These are phyloP conservation scores for Xylaria sp. DNA, from an alignment of 2,329 filamentous ascomycete species.

Conservation along the genomic window DNA sequence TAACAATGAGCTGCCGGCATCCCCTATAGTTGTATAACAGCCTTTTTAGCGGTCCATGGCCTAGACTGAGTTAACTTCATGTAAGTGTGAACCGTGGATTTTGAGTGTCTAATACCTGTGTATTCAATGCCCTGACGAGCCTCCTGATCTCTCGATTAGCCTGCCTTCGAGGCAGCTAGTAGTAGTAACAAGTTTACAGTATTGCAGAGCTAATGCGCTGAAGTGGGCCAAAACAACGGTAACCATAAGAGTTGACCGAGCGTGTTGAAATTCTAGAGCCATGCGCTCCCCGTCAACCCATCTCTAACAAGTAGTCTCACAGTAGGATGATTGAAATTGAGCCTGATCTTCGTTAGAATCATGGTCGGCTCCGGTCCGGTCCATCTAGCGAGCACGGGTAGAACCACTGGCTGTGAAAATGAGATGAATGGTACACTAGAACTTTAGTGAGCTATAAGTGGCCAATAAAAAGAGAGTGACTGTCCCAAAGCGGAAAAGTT, in stretches of 20 bases:
- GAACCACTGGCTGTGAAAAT: slow-evolving; percentile 5
- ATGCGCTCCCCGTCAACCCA: slow-evolving; percentile 18
- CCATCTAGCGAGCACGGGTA: slow-evolving; percentile 16
- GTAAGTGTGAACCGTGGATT: background rate
- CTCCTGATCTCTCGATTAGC: background rate
- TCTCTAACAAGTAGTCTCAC: background rate
- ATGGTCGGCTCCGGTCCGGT: slow-evolving; percentile 30
- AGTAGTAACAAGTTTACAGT: background rate
- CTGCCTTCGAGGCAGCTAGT: background rate
- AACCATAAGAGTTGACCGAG: slow-evolving; percentile 6
- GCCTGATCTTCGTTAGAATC: slow-evolving; percentile 4
- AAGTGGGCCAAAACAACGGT: slow-evolving; percentile 16
- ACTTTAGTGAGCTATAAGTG: background rate
- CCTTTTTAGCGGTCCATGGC: background rate
- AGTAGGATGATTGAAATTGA: background rate
- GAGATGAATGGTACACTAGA: slow-evolving; percentile 5
- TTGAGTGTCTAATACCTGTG: background rate
- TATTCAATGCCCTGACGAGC: background rate
- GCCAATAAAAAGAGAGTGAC: slow-evolving; percentile 24
- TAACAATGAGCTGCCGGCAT: background rate
- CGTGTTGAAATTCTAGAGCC: background rate
- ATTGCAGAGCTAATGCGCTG: slow-evolving; percentile 12
- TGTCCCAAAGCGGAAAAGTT: slow-evolving; percentile 34
- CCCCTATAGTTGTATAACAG: background rate
- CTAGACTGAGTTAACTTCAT: too few relatives aligned